Base-by-base conservation (phyloP, 257 asterid species). In the Eucommia ulmoides region DNA sequence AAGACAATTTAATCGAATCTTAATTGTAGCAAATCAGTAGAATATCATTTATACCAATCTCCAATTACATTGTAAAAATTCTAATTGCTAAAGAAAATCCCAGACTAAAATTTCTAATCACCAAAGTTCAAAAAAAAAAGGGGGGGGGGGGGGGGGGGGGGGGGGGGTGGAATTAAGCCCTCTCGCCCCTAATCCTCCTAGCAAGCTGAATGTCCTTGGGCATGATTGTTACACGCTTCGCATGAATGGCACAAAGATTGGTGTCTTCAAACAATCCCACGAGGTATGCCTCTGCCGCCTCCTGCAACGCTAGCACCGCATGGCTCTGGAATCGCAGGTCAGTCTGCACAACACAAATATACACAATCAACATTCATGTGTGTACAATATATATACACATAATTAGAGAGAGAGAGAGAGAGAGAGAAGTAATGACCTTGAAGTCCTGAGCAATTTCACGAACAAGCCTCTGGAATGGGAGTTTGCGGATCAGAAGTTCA, bases 231-330 rank as follows among this genome's bases (percentile, higher is more conserved):
- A 63, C 68, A 14, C 68, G 58, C 50, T 63, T 63, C 23, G 68
- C 67, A 23, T 62, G 67, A 55, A 62, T 62, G 3, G 67, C 67
- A 4, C 68, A 62, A 12, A 62, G 24, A 45, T 63, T 56, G 1
- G 68, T 56, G 22, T 63, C 68, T n/a, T n/a, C n/a, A n/a, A n/a
- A n/a, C n/a, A n/a, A n/a, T n/a, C n/a, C n/a, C n/a, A n/a, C n/a
- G n/a, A 63, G 68, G 58, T 63, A 56, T 0, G 68, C 68, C 22
- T 63, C 63, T 26, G 68, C 68, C 8, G 68, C 68, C 29, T 63
- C 68, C 23, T 63, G 68, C 54, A 63, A 42, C 0, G 68, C 63
- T 54, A 63, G 25, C 2, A 56, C 68, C 12, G 68, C 63, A 16
- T 63, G 68, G 11, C 68, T 63, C 63, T 63, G 68, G 50, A 63